Evolutionary conservation across 257 asterid genomes (phyloP).

Genomic region (Solanum boliviense): DNA sequence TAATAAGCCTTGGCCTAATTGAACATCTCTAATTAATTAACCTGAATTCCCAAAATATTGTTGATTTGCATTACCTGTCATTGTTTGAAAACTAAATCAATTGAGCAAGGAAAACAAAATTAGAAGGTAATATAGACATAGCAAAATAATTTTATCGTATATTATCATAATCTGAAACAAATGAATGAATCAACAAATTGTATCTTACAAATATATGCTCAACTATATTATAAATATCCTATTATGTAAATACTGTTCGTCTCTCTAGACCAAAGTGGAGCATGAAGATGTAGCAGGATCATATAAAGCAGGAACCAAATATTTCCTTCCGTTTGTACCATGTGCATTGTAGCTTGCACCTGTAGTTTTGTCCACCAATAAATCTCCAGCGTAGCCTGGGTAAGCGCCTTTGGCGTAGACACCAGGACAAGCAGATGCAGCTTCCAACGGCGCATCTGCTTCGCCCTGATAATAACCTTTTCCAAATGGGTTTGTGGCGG

Average conservation of each 20-base stretch:
- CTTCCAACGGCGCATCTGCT: constrained; percentile 42
- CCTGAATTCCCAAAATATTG: neutral
- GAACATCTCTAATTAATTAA: neutral
- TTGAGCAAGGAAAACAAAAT: neutral
- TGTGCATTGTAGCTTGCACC: constrained; percentile 55
- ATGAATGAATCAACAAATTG: neutral
- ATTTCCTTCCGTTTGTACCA: constrained; percentile 32
- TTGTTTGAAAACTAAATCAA: neutral
- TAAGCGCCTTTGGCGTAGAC: constrained; percentile 46
- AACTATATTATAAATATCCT: neutral
- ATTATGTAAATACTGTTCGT: neutral
- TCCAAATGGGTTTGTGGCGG: constrained; percentile 49
- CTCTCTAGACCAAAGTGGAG: constrained; percentile 30
- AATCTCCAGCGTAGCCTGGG: constrained; percentile 49
- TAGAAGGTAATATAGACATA: neutral
- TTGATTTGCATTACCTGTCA: neutral
- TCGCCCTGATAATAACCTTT: constrained; percentile 46
- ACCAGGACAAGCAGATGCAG: constrained; percentile 54
- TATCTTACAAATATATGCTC: neutral
- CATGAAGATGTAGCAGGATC: constrained; percentile 39
- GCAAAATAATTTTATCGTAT: neutral
- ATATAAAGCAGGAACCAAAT: constrained; percentile 36
- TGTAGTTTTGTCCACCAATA: constrained; percentile 37
- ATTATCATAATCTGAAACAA: neutral
- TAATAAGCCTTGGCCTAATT: neutral